Evolutionary conservation across 331 rosid genomes (phyloP), one percentile per base, ranked within the genome.

Genomic region (Stylosanthes scabra): DNA sequence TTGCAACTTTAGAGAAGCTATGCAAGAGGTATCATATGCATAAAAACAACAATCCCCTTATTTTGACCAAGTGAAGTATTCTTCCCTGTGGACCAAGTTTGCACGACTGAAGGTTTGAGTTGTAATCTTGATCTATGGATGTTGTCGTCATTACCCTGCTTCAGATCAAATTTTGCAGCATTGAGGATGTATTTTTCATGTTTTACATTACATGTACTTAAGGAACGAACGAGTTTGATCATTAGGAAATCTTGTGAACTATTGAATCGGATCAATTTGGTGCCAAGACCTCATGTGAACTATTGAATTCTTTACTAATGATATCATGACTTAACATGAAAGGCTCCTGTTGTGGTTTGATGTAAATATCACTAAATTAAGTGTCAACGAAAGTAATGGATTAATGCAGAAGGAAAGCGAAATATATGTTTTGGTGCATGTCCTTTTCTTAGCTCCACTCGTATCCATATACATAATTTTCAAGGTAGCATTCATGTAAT

Each of bases 1-100:
- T 85, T 61, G 95, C 89, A 9, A 87, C 95, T 49, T 74, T 94
- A 80, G 83, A 86, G 90, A 94, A 91, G 39, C 80, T 94, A n/a
- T 89, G 99, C 84, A 44, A 64, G 75, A 84, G 99, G 80, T 88
- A 89, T 73, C 83, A 72, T 57, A 41, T 79, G 81, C 74, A 78
- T 61, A 78, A 70, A 72, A 69, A 85, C 60, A 80, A 69, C 86
- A 91, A 91, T 61, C 93, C 92, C 10, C 81, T 90, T 70, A 67
- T 83, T 39, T 40, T 59, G 71, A 41, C 49, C 61, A 65, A 60
- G 46, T 74, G 75, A 70, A 68, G 42, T 20, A 20, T 20, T 20
- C 25, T 20, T 20, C 25, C 25, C 25, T 20, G 25, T 20, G 25
- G 25, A 20, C 25, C 1, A n/a, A 20, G 25, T 20, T 20, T 20